A percentile compares a stretch with the other conserved stretches of the same genome.
These are phyloP conservation scores for Entophlyctis luteolus DNA, from an alignment of 192 early-diverging fungal species.

Conservation along the genomic window DNA sequence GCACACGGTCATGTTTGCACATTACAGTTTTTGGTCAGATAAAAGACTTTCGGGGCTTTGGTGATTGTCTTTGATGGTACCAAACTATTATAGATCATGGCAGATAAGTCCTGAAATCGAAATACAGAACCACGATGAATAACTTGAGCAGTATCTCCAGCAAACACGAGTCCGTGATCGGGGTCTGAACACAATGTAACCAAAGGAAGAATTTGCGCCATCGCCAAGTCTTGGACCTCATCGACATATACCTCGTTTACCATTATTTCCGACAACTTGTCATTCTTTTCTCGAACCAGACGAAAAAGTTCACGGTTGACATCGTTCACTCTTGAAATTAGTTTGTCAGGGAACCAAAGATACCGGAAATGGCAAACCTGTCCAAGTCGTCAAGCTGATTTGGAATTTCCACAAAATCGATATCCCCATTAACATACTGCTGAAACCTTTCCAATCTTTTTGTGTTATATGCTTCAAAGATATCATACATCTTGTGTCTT, in stretches of 20 bases:
- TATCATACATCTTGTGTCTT: conserved; percentile 14
- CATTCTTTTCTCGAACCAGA: conserved; percentile 10
- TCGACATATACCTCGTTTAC: conserved; percentile 16
- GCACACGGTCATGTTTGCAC: neutral
- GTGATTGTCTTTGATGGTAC: neutral
- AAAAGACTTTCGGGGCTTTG: conserved; percentile 3
- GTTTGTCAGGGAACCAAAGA: neutral
- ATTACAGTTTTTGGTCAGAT: conserved; percentile 24
- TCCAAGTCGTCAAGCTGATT: conserved; percentile 20
- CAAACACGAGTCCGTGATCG: conserved; percentile 31
- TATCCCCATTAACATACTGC: conserved; percentile 4
- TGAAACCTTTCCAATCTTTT: conserved; percentile 13
- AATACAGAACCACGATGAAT: conserved; percentile 30
- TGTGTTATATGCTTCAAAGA: conserved; percentile 20
- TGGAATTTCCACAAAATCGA: neutral
- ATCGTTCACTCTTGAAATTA: conserved; percentile 20
- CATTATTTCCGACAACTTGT: neutral
- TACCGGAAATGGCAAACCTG: conserved; percentile 12
- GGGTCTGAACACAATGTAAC: conserved; percentile 16
- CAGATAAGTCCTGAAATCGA: conserved; percentile 21
- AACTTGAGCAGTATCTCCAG: conserved; percentile 31
- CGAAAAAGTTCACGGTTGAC: conserved; percentile 11
- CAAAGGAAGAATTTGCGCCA: conserved; percentile 26
- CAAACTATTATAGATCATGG: conserved; percentile 23
- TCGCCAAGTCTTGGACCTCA: conserved; percentile 32